Base-by-base conservation (phyloP, 2,329 filamentous ascomycete species). In the Ustulina deusta region DNA sequence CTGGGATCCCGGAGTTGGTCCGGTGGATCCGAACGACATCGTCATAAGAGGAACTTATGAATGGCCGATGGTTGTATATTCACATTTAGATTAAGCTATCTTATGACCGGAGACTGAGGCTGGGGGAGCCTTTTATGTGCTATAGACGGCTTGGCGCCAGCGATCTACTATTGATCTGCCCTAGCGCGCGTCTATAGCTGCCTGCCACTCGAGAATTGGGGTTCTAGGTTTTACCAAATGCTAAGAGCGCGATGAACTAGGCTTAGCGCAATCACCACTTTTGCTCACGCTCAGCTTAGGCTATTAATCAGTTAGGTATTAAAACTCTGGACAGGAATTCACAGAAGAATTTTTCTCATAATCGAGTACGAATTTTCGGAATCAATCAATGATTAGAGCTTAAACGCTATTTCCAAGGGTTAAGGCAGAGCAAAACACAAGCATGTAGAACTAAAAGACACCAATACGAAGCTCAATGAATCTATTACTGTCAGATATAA, bases 181-280 rank as follows among this genome's bases (percentile, higher is more conserved):
- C 10, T 44, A 46, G 42, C 42, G 42, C 42, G 42, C 42, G 42
- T 46, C 42, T 46, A 46, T 46, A 46, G 42, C 42, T 46, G 42
- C 42, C 42, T 46, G 42, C 42, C 42, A 46, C 42, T 46, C 6
- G 10, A 9, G 42, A n/a, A 46, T 20, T 22, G 20, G 20, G 42
- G 42, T 44, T 44, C 17, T 42, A 42, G 13, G 40, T 42, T 42
- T 42, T 42, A 42, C 40, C 6, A 42, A 27, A 32, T 29, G 11
- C 10, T 32, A n/a, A n/a, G n/a, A n/a, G n/a, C n/a, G n/a, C n/a
- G n/a, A n/a, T n/a, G n/a, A n/a, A n/a, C n/a, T 20, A 32, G 48
- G 48, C 9, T 51, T 20, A 20, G 22, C 44, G 11, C 44, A 48
- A n/a, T n/a, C 11, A 36, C 34, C 34, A 11, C 34, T 36, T 36